phyloP scores from a whole-genome alignment of 371 early-diverging fungal genomes.

The Haplosporangium sp. region DNA sequence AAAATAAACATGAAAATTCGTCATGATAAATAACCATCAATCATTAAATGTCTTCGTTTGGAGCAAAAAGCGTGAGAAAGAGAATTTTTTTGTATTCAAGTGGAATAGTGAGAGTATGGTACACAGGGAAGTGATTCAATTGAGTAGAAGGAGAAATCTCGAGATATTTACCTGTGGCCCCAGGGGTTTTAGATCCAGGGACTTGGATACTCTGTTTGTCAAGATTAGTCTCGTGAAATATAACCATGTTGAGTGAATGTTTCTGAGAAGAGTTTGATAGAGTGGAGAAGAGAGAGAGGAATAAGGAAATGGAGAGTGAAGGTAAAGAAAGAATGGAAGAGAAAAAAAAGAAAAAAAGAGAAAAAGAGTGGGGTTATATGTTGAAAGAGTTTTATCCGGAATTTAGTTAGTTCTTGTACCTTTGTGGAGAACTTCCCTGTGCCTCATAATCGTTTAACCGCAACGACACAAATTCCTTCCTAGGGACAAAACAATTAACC shows the following conservation, averaged over 20 bases:
- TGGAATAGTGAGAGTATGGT: too few relatives aligned
- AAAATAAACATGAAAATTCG: background rate
- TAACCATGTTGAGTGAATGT: constrained; percentile 16
- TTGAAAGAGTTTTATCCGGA: too few relatives aligned
- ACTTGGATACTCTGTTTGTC: constrained; percentile 27
- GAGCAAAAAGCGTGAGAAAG: too few relatives aligned
- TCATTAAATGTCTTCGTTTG: too few relatives aligned
- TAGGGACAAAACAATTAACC: too few relatives aligned
- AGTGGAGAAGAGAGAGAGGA: background rate
- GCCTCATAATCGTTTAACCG: too few relatives aligned
- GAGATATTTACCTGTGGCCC: constrained; percentile 35
- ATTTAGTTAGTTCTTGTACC: too few relatives aligned
- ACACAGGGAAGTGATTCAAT: background rate
- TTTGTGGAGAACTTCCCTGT: too few relatives aligned
- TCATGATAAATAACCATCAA: background rate
- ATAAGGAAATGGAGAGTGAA: background rate
- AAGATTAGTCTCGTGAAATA: constrained; percentile 13
- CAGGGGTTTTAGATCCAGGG: constrained; percentile 34
- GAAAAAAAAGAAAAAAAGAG: too few relatives aligned
- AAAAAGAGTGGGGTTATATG: too few relatives aligned
- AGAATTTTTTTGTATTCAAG: too few relatives aligned
- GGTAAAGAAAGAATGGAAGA: background rate
- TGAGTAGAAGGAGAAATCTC: background rate
- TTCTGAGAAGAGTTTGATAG: background rate
- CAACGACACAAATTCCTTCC: too few relatives aligned